Evolutionary conservation across 2,329 filamentous ascomycete species (phyloP).

Genomic region (Biscogniauxia sp.): DNA sequence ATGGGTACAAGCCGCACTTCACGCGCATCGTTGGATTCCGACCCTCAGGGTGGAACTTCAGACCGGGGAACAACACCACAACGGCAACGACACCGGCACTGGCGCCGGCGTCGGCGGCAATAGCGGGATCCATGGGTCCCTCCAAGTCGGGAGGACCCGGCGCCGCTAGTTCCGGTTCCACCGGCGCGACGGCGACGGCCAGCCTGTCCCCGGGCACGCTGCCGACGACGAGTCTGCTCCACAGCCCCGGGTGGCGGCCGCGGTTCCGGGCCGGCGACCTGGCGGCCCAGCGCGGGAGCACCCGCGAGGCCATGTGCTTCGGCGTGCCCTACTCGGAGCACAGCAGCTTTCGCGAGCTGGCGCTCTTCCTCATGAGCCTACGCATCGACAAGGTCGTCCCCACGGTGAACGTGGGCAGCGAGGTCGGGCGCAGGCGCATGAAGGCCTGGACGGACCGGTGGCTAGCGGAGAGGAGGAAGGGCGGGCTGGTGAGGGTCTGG

Average conservation of each 20-base stretch:
- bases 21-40: slow-evolving; percentile 85
- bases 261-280: slow-evolving; percentile 71
- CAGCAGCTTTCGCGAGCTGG: slow-evolving; percentile 89
- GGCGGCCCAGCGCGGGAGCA: slow-evolving; percentile 78
- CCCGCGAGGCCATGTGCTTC: slow-evolving; percentile 79
- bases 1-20: slow-evolving; percentile 77
- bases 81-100: not conserved
- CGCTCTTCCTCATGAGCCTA: slow-evolving; percentile 86
- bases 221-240: slow-evolving; percentile 50
- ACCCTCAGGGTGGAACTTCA: slow-evolving; percentile 92
- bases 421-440: slow-evolving; percentile 56
- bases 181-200: slow-evolving; percentile 34
- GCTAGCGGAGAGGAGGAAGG: slow-evolving; percentile 55
- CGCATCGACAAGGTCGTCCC: slow-evolving; percentile 88
- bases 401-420: slow-evolving; percentile 78
- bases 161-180: not conserved
- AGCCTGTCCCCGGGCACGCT: slow-evolving; percentile 49
- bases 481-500: slow-evolving; percentile 49
- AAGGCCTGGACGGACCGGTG: slow-evolving; percentile 64
- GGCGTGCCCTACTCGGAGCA: slow-evolving; percentile 96
- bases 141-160: not conserved
- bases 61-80: slow-evolving; percentile 29
- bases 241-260: slow-evolving; percentile 69
- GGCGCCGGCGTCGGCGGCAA: not conserved
- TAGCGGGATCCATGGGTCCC: slow-evolving; percentile 16